Evolutionary conservation across 202 grass and related monocot genomes (phyloP).

Genomic region (Carex sylvatica): DNA sequence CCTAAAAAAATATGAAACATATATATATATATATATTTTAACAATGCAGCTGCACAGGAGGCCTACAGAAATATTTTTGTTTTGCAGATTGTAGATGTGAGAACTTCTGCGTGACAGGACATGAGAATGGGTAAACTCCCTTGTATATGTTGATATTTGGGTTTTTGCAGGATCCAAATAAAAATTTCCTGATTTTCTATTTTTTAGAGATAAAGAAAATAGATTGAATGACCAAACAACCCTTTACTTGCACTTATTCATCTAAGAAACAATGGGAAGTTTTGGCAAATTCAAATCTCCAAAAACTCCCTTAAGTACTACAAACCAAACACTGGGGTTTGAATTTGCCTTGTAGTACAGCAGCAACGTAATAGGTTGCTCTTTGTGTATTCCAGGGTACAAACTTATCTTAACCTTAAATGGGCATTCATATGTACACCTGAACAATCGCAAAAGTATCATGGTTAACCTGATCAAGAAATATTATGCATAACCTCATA

Average conservation of each 20-base stretch:
- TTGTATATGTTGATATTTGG: neutral
- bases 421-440: neutral
- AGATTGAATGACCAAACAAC: neutral
- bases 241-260: neutral
- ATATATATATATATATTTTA: too few species aligned
- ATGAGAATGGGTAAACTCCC: neutral
- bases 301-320: neutral
- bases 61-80: neutral
- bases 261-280: neutral
- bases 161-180: neutral
- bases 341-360: neutral
- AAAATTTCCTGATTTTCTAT: neutral
- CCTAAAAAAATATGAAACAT: too few species aligned
- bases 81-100: neutral
- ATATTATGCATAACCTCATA: neutral
- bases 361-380: neutral
- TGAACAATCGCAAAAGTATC: neutral
- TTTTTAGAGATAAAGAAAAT: neutral
- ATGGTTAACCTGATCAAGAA: neutral
- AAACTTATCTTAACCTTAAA: neutral
- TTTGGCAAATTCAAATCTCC: slow-evolving; percentile 1
- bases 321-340: neutral
- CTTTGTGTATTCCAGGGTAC: neutral
- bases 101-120: neutral
- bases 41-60: neutral